Conservation (phyloP, 2,329 filamentous ascomycete species). For the Iodosphaeria phyllophila region DNA sequence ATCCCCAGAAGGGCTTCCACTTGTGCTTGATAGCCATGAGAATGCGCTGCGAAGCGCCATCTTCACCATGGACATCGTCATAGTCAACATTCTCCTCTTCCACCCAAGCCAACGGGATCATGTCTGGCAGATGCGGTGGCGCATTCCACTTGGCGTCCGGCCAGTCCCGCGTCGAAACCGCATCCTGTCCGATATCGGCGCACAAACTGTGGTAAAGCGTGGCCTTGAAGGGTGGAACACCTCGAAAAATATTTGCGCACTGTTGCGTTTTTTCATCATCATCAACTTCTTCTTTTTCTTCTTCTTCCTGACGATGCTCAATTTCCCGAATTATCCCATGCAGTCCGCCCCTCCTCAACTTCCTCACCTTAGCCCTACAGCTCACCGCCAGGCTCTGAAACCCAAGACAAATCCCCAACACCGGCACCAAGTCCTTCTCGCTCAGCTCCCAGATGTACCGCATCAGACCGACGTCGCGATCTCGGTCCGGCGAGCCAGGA, state of each 20-base stretch:
- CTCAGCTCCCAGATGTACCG: constrained; percentile 52
- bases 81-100: constrained; percentile 24
- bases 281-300: constrained; percentile 7
- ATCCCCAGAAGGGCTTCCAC: constrained; percentile 62
- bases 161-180: constrained; percentile 17
- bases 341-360: constrained; percentile 45
- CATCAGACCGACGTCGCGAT: constrained; percentile 71
- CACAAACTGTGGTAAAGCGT: constrained; percentile 60
- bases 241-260: constrained; percentile 56
- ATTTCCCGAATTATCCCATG: constrained; percentile 67
- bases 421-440: constrained; percentile 43
- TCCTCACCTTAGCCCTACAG: constrained; percentile 46
- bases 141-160: constrained; percentile 19
- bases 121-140: constrained; percentile 15
- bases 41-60: constrained; percentile 27
- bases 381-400: constrained; percentile 65
- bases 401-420: constrained; percentile 76
- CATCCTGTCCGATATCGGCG: constrained; percentile 32
- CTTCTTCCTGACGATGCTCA: constrained; percentile 23
- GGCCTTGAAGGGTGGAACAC: constrained; percentile 40
- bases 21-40: constrained; percentile 63
- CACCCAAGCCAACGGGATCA: constrained; percentile 45
- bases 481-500: constrained; percentile 58
- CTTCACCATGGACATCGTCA: too few species aligned
- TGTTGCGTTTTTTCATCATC: too few species aligned